Evolutionary conservation across 2,329 filamentous ascomycete genomes (phyloP).

Genomic region (Lomentospora prolificans): DNA sequence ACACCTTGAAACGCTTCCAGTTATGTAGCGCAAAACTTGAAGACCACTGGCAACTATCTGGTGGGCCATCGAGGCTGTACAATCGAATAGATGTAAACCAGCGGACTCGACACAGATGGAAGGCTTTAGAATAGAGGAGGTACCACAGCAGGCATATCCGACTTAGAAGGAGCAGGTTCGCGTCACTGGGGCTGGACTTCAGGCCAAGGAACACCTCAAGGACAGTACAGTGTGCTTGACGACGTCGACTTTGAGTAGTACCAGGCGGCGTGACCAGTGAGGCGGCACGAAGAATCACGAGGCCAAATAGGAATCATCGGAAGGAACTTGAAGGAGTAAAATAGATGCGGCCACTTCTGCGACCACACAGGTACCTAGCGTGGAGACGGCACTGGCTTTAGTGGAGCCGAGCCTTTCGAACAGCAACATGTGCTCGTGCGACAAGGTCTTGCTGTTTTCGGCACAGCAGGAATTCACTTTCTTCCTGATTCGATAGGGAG

Average conservation of each 20-base stretch:
- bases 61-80: background rate
- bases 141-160: too few species aligned
- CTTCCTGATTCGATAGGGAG: background rate
- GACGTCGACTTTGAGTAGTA: too few species aligned
- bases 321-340: background rate
- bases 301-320: background rate
- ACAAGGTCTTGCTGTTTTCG: background rate
- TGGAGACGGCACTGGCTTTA: background rate
- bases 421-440: background rate
- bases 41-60: background rate
- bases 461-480: background rate
- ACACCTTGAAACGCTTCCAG: background rate
- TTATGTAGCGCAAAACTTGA: background rate
- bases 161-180: too few species aligned
- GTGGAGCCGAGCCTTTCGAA: background rate
- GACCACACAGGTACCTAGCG: background rate
- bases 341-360: background rate
- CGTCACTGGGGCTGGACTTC: too few species aligned
- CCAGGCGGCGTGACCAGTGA: too few species aligned
- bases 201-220: too few species aligned
- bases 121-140: too few species aligned
- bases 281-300: background rate
- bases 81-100: background rate
- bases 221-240: too few species aligned
- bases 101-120: too few species aligned